phyloP scores from a whole-genome alignment of 169 alveolate species.

The Babesia ovata region DNA sequence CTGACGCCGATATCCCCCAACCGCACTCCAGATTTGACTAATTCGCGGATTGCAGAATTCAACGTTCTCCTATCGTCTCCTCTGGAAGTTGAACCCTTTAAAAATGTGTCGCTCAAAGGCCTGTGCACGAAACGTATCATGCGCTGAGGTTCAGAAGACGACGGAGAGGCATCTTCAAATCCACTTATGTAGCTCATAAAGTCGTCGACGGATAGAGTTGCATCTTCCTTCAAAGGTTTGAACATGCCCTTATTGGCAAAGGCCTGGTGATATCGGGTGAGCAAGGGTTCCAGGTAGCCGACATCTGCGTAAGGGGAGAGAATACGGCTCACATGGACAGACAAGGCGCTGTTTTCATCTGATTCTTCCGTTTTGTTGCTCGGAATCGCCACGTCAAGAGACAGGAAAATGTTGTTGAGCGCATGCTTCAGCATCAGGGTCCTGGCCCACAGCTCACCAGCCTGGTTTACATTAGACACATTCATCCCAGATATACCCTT shows the following conservation, averaged over 20 bases:
- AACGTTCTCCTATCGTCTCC: not conserved
- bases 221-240: not conserved
- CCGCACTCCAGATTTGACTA: not conserved
- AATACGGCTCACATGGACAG: not conserved
- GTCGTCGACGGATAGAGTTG: slow-evolving; percentile 1
- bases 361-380: no score
- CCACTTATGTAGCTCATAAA: slow-evolving; percentile 3
- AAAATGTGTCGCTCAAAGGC: slow-evolving; percentile 19
- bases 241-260: slow-evolving; percentile 4
- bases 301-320: not conserved
- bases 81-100: not conserved
- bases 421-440: slow-evolving; percentile 34
- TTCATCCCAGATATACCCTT: not conserved
- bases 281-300: slow-evolving; percentile 1
- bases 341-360: not conserved
- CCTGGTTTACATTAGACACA: not conserved
- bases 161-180: not conserved
- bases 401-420: slow-evolving; percentile 7
- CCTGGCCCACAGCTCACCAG: slow-evolving; percentile 9
- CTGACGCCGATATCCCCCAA: not conserved
- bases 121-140: slow-evolving; percentile 1
- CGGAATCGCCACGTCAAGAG: slow-evolving; percentile 1
- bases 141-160: not conserved
- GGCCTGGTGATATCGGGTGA: slow-evolving; percentile 9
- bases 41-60: not conserved